Percentiles rank a stretch among this genome's conserved stretches.
Conservation (phyloP, 2,329 filamentous ascomycete species). For the Karstenula rhodostoma region DNA sequence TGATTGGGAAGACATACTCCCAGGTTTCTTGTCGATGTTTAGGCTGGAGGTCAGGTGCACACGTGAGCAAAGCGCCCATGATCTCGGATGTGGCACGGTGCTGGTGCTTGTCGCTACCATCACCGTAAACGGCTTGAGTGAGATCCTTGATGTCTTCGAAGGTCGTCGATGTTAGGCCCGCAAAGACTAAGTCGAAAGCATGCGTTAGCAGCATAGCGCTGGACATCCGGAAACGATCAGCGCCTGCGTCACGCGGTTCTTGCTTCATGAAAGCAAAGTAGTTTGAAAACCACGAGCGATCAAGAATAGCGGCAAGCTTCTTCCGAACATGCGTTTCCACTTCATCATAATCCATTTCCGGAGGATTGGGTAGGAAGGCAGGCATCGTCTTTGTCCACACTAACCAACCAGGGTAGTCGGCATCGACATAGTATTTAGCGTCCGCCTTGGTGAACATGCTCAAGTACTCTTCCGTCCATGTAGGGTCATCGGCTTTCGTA, state of each 20-base stretch:
- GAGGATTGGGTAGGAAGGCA: constrained; percentile 76
- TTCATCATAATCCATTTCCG: constrained; percentile 79
- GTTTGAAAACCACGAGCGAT: constrained; percentile 83
- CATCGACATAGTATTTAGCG: constrained; percentile 88
- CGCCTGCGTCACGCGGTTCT: constrained; percentile 81
- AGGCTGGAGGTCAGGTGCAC: constrained; percentile 78
- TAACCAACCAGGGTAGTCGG: constrained; percentile 93
- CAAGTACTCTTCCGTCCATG: constrained; percentile 82
- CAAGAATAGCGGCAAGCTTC: constrained; percentile 82
- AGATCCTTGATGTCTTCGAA: constrained; percentile 90
- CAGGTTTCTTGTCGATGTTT: constrained; percentile 80
- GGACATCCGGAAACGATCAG: constrained; percentile 89
- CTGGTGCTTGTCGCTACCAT: constrained; percentile 97
- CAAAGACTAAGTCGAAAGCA: constrained; percentile 87
- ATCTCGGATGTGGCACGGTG: constrained; percentile 96
- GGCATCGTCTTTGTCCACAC: constrained; percentile 91
- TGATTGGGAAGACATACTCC: constrained; percentile 88
- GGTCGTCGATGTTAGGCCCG: constrained; percentile 76
- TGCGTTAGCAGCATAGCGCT: constrained; percentile 88
- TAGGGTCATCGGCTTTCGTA: constrained; percentile 73
- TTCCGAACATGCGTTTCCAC: constrained; percentile 76
- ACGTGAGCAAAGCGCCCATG: constrained; percentile 81
- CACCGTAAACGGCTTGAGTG: constrained; percentile 78
- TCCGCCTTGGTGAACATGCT: constrained; percentile 78
- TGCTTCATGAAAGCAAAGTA: constrained; percentile 96